Base-by-base conservation (phyloP, 306 rosid species). In the Clitoria ternatea region DNA sequence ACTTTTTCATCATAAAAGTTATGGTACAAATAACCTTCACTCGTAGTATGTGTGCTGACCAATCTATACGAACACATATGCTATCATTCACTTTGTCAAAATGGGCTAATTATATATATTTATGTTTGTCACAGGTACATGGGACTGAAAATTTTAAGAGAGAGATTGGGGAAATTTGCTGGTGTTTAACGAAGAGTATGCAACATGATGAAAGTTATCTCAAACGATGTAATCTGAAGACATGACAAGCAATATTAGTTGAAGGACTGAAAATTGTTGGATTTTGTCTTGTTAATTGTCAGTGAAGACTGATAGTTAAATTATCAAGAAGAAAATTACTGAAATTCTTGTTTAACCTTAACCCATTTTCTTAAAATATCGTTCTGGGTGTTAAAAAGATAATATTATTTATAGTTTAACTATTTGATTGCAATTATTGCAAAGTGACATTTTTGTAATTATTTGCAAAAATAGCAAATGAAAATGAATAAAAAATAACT, bases 71-170 rank as follows among this genome's bases (percentile, higher is more conserved):
- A n/a, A n/a, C n/a, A n/a, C n/a, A n/a, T n/a, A n/a, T n/a, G n/a
- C n/a, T n/a, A n/a, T n/a, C n/a, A n/a, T 23, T 33, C 49, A 2
- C 4, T 4, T 56, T 24, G 36, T 50, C n/a, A n/a, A n/a, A n/a
- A 24, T 57, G 36, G 66, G 35, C 19, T 45, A 24, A 40, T 33
- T 17, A 50, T 64, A 50, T 64, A 1, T 14, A 13, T 69, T 24
- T 57, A 9, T 45, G 26, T 49, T 57, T 72, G 48, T 66, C 44
- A 65, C 86, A 91, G 97, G 92, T 91, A 91, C 82, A 85, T 88
- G 92, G 97, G 96, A 54, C 66, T 81, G 81, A 86, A 88, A 82
- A 91, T 91, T 76, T 61, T 81, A 77, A 76, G 86, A 73, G 77
- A 86, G 5, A 88, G 97, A 74, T 54, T 86, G 79, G 82, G 86